phyloP scores from a whole-genome alignment of 176 grass and related monocot species.

The Musa beccarii region DNA sequence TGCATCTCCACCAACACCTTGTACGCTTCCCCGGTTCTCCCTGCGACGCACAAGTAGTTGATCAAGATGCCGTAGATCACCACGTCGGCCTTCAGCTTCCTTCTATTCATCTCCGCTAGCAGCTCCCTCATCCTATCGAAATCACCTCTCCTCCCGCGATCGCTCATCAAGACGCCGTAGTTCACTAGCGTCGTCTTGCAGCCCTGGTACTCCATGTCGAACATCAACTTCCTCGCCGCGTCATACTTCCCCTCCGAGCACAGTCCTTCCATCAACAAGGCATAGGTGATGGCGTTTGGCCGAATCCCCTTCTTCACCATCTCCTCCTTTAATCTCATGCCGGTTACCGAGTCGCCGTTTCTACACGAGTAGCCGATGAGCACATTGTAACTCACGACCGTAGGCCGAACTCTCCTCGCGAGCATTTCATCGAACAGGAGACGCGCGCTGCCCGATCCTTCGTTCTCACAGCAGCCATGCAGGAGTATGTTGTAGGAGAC shows the following conservation, averaged over 20 bases:
- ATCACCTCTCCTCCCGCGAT: constrained; percentile 31
- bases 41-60: neutral
- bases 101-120: constrained; percentile 25
- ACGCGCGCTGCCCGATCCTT: constrained; percentile 36
- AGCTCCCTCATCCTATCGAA: constrained; percentile 25
- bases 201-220: constrained; percentile 93
- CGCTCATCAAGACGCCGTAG: constrained; percentile 71
- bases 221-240: constrained; percentile 73
- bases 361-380: constrained; percentile 41
- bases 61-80: constrained; percentile 6
- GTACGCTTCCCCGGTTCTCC: neutral
- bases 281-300: constrained; percentile 62
- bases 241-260: constrained; percentile 34
- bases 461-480: constrained; percentile 34
- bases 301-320: constrained; percentile 39
- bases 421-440: constrained; percentile 71
- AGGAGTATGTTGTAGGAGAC: constrained; percentile 88
- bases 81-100: constrained; percentile 13
- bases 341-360: constrained; percentile 32
- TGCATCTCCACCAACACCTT: constrained; percentile 7
- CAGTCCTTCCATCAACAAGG: constrained; percentile 51
- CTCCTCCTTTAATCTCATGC: constrained; percentile 38
- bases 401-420: constrained; percentile 43
- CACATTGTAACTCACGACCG: constrained; percentile 62
- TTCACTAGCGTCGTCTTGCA: constrained; percentile 53